These are phyloP conservation scores for Arabis hirsuta DNA, from an alignment of 345 rosid genomes.

Conservation along the genomic window DNA sequence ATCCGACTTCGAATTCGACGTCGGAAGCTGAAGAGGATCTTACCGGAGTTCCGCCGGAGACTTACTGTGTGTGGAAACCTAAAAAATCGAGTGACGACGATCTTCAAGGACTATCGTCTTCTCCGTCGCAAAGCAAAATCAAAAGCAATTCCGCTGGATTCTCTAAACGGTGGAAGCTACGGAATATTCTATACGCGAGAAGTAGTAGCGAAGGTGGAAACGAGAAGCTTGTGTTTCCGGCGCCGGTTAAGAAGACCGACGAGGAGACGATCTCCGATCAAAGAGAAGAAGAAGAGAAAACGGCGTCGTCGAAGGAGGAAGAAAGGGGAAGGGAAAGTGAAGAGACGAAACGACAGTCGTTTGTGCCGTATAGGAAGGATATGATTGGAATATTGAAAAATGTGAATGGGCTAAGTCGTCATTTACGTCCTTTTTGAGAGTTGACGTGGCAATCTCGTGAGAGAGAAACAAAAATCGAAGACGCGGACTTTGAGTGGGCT, in stretches of 20 bases:
- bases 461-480: conserved; percentile 26
- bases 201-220: conserved; percentile 58
- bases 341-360: conserved; percentile 50
- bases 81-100: conserved; percentile 24
- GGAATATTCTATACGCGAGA: conserved; percentile 54
- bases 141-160: conserved; percentile 66
- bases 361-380: conserved; percentile 58
- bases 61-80: conserved; percentile 79
- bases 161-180: conserved; percentile 74
- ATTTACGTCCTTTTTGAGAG: conserved; percentile 61
- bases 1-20: conserved; percentile 46
- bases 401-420: conserved; percentile 56
- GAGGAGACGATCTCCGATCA: background rate
- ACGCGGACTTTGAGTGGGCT: conserved; percentile 42
- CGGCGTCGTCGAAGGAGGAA: conserved; percentile 1
- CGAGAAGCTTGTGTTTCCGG: conserved; percentile 51
- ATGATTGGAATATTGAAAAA: conserved; percentile 55
- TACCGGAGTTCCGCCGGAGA: conserved; percentile 51
- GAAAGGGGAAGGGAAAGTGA: conserved; percentile 39
- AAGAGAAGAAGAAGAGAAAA: background rate
- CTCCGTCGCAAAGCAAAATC: conserved; percentile 46
- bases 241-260: conserved; percentile 40
- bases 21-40: conserved; percentile 70
- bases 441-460: conserved; percentile 43
- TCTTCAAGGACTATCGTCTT: conserved; percentile 24